Conservation (phyloP, 2,329 filamentous ascomycete species). For the Pyricularia grisea region DNA sequence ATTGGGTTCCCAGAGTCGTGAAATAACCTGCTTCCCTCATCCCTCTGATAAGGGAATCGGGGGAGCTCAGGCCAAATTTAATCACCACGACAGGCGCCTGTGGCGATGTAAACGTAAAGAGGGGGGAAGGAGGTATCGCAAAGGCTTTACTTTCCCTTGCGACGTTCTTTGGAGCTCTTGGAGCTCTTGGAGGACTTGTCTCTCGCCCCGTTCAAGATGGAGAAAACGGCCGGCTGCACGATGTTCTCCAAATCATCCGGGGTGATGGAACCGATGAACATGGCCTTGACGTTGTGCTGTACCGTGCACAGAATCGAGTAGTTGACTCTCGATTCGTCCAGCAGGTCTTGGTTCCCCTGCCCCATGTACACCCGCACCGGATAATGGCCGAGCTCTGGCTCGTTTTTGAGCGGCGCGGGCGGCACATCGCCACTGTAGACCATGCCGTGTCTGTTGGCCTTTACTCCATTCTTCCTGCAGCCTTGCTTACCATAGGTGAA, state of each 20-base stretch:
- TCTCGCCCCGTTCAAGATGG: background rate
- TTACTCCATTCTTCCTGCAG: conserved; percentile 43
- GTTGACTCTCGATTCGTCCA: conserved; percentile 43
- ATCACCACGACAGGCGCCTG: background rate
- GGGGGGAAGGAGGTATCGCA: background rate
- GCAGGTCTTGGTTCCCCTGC: conserved; percentile 33
- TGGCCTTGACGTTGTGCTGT: conserved; percentile 48
- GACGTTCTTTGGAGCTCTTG: background rate
- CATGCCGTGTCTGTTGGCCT: conserved; percentile 43
- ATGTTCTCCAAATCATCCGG: conserved; percentile 24
- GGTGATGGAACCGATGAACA: conserved; percentile 42
- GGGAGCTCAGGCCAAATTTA: background rate
- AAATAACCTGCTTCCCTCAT: background rate
- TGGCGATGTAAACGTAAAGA: background rate
- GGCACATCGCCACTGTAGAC: conserved; percentile 28
- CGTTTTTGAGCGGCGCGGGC: conserved; percentile 24
- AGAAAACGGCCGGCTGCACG: background rate
- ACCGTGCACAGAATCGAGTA: conserved; percentile 47
- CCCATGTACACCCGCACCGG: conserved; percentile 35
- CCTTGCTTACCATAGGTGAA: conserved; percentile 43
- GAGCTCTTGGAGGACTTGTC: background rate
- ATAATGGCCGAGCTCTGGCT: conserved; percentile 37
- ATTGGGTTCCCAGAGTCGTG: background rate
- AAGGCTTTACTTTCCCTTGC: background rate
- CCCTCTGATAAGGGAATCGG: background rate